Evolutionary conservation across 108 stramenopile genomes (phyloP), one percentile per base, ranked within the genome.

Genomic region (Mediolabrus comicus): DNA sequence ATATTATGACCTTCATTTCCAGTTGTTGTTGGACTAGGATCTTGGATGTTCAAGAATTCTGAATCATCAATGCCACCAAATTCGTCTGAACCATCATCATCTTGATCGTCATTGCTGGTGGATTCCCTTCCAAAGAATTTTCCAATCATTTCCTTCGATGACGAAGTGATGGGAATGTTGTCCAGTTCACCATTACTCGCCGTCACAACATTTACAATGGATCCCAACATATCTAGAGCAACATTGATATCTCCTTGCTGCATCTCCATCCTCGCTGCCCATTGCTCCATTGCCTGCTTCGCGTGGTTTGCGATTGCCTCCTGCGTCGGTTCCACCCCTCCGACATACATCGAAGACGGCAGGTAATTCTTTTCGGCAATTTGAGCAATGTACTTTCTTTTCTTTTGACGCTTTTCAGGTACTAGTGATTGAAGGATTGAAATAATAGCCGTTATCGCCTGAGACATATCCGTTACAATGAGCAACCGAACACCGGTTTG

Each of bases 191-290:
- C 36, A 34, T 24, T 51, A 54, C 69, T 60, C 6, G 77, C 76
- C 14, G 85, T 71, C n/a, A 52, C 65, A 52, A 86, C 74, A 31
- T 59, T 67, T 10, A 62, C 59, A 27, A 86, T 39, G 11, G 67
- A 81, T 24, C 80, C 77, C 34, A 78, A 36, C 22, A 75, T 52
- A 53, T 64, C 83, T 69, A 86, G 67, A 34, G 71, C 59, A 28
- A 86, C 82, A 34, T 74, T 64, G n/a, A 72, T 62, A 62, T 86
- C 85, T 6, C 85, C 85, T 3, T 59, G 61, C 3, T 83, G 72
- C 69, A 86, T 58, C 8, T 72, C 79, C 31, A 83, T 71, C 33
- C 80, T 67, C 13, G 67, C 70, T 28, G 70, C 76, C 82, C 82
- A 83, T 5, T 35, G 9, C 41, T 46, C 39, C 19, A 85, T 71